Conservation (phyloP, 345 rosid genomes). For the Clausena lansium region DNA sequence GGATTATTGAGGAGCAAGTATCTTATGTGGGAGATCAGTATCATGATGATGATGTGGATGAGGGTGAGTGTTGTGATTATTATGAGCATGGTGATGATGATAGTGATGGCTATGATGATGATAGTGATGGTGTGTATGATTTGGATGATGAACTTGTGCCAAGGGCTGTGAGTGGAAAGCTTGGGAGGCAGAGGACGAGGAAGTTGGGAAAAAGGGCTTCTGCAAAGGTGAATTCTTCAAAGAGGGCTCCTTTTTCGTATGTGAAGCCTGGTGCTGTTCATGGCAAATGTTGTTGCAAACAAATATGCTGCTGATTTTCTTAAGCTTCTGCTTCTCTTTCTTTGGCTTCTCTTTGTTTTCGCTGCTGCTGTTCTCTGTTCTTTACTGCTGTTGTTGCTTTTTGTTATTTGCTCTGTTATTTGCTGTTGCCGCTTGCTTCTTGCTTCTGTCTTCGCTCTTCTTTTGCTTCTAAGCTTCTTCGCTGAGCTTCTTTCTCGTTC, state of each 20-base stretch:
- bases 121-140: slow-evolving; percentile 22
- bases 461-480: too few relatives aligned
- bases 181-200: slow-evolving; percentile 51
- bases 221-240: slow-evolving; percentile 32
- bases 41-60: not conserved
- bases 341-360: too few relatives aligned
- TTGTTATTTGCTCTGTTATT: too few relatives aligned
- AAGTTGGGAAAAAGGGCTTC: slow-evolving; percentile 50
- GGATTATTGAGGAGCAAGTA: not conserved
- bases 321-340: too few relatives aligned
- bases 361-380: too few relatives aligned
- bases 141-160: slow-evolving; percentile 53
- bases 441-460: too few relatives aligned
- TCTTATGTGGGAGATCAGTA: not conserved
- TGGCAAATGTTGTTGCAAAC: too few relatives aligned
- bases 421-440: too few relatives aligned
- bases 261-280: slow-evolving; percentile 50
- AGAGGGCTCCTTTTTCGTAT: slow-evolving; percentile 24
- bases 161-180: slow-evolving; percentile 32
- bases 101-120: slow-evolving; percentile 1
- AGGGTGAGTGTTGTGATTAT: not conserved
- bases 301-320: too few relatives aligned
- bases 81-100: not conserved
- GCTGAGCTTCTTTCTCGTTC: too few relatives aligned
- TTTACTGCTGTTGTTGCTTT: too few relatives aligned